Evolutionary conservation across 352 stramenopile species (phyloP).

Genomic region (Pythium folliculosum): DNA sequence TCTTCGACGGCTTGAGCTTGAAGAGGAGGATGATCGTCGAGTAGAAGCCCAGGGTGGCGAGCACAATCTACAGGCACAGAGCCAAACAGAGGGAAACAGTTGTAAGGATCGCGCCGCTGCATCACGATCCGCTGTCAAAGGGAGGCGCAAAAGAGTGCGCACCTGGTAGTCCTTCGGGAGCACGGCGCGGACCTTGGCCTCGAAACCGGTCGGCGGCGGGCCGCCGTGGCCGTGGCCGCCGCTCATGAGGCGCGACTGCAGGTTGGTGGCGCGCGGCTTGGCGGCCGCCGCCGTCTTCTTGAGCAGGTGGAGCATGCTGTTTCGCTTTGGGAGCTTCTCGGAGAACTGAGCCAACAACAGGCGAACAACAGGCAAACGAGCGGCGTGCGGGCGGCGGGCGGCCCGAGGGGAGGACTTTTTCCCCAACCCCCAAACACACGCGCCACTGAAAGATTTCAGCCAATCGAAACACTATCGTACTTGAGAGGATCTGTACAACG

Average conservation of each 20-base stretch:
- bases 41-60: slow-evolving; percentile 83
- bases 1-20: slow-evolving; percentile 86
- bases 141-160: slow-evolving; percentile 12
- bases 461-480: slow-evolving; percentile 23
- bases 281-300: slow-evolving; percentile 64
- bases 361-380: slow-evolving; percentile 6
- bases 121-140: background rate
- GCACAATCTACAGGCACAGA: slow-evolving; percentile 60
- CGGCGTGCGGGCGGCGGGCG: background rate
- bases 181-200: slow-evolving; percentile 85
- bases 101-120: background rate
- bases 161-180: slow-evolving; percentile 88
- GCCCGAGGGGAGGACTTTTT: background rate
- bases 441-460: slow-evolving; percentile 25
- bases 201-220: slow-evolving; percentile 68
- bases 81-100: background rate
- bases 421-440: slow-evolving; percentile 9
- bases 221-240: slow-evolving; percentile 57
- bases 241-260: slow-evolving; percentile 78
- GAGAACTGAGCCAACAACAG: slow-evolving; percentile 9
- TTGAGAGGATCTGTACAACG: slow-evolving; percentile 10
- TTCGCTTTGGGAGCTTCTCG: slow-evolving; percentile 16
- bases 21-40: slow-evolving; percentile 77
- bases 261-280: slow-evolving; percentile 47
- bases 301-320: slow-evolving; percentile 69